Evolutionary conservation across 345 rosid genomes (phyloP), one percentile per base, ranked within the genome.

Genomic region (Reutealis trisperma): DNA sequence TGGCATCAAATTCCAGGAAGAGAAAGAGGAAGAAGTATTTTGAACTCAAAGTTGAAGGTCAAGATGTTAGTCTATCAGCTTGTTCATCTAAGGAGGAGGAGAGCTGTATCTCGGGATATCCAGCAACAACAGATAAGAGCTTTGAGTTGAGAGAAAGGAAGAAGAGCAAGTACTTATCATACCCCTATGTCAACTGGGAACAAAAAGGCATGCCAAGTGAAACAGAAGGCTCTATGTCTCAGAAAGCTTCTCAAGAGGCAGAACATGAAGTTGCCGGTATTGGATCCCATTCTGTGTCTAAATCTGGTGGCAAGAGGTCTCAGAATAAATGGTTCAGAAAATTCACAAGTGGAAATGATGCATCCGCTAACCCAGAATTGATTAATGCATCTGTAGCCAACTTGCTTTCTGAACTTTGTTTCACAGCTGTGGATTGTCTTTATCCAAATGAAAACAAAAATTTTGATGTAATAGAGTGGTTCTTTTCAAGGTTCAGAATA

Each of bases 401-500:
- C 65, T 78, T 93, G 84, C 88, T 93, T 51, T 80, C 90, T 4
- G 88, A 86, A 77, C 93, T 95, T 59, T 77, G 78, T 64, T 77
- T 55, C 45, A 66, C 86, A 19, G 97, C 98, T 71, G 85, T 88
- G 68, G 89, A 86, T 80, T 85, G 85, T 67, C 73, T 58, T 62
- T 77, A 81, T 78, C 81, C 88, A n/a, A 81, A 70, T 32, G 86
- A 82, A 81, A 88, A 75, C 55, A 77, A 81, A 63, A 83, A 86
- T 64, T 83, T 86, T 44, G 85, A 84, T 69, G 63, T 79, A 21
- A 58, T 74, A n/a, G 95, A 87, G 73, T 89, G 94, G 96, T 89
- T 95, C 86, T 90, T 93, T 84, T 88, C 96, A 77, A 90, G 81
- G 83, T 92, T 90, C 79, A 89, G 99, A 86, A 92, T 88, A 71